Conservation (phyloP, 2,329 filamentous ascomycete genomes). For the Torrubiella hemipterigena region DNA sequence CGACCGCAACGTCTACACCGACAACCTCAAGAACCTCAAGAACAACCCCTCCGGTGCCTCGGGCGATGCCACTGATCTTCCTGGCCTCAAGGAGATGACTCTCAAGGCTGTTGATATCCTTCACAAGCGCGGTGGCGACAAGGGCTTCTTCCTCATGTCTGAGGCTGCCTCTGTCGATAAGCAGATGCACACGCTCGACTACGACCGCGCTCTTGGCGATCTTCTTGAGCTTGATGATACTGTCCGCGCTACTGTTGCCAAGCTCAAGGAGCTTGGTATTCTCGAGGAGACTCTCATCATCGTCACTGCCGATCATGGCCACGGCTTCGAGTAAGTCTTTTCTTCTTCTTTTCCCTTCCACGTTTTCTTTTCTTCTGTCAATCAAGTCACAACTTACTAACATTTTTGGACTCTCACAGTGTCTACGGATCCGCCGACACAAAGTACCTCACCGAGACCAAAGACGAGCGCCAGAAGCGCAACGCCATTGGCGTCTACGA, state of each 20-base stretch:
- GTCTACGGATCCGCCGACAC: slow-evolving; percentile 77
- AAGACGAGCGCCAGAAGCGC: slow-evolving; percentile 60
- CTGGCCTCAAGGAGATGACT: slow-evolving; percentile 82
- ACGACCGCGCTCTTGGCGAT: slow-evolving; percentile 74
- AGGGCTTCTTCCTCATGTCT: slow-evolving; percentile 80
- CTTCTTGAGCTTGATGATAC: slow-evolving; percentile 80
- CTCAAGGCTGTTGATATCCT: slow-evolving; percentile 75
- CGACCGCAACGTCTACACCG: slow-evolving; percentile 68
- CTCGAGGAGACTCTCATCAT: slow-evolving; percentile 68
- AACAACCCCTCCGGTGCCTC: slow-evolving; percentile 59
- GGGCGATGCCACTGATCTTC: slow-evolving; percentile 57
- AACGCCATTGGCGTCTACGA: slow-evolving; percentile 63
- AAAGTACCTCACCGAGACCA: slow-evolving; percentile 56
- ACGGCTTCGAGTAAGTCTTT: slow-evolving; percentile 63
- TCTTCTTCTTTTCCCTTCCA: no score
- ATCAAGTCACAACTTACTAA: not conserved
- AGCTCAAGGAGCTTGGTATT: slow-evolving; percentile 52
- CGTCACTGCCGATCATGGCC: slow-evolving; percentile 79
- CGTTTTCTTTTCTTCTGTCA: no score
- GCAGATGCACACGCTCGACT: slow-evolving; percentile 79
- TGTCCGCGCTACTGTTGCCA: slow-evolving; percentile 59
- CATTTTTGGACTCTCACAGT: slow-evolving; percentile 11
- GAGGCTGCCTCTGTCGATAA: slow-evolving; percentile 82
- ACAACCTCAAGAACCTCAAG: slow-evolving; percentile 52
- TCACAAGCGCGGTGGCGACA: slow-evolving; percentile 49